phyloP scores from a whole-genome alignment of 495 filamentous ascomycete genomes.

The Xylaria scruposa region DNA sequence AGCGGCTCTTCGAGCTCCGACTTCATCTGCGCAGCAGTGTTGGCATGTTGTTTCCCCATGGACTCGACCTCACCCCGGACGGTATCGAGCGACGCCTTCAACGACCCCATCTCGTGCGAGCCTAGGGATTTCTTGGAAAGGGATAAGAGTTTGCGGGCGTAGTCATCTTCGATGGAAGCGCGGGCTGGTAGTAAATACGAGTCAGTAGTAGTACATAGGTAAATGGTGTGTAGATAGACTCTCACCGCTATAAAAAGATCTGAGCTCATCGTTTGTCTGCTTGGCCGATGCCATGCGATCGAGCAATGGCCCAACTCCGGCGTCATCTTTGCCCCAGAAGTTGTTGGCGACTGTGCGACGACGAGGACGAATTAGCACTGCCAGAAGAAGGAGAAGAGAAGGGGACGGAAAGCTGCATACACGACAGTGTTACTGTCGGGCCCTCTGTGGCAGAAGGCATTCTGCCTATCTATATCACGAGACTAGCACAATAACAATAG shows the following conservation, averaged over 20 bases:
- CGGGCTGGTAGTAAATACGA: constrained; percentile 63
- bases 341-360: constrained; percentile 86
- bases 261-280: constrained; percentile 92
- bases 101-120: constrained; percentile 83
- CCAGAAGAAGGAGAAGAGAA: background rate
- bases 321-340: constrained; percentile 99
- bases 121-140: constrained; percentile 89
- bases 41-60: constrained; percentile 91
- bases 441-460: constrained; percentile 43
- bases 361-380: constrained; percentile 29
- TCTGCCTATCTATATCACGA: constrained; percentile 26
- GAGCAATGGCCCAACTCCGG: constrained; percentile 88
- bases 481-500: background rate
- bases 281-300: constrained; percentile 97
- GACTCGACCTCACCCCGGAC: constrained; percentile 91
- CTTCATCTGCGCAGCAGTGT: constrained; percentile 92
- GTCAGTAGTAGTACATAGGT: constrained; percentile 15
- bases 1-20: constrained; percentile 96
- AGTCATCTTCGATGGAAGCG: constrained; percentile 95
- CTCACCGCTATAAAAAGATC: constrained; percentile 86
- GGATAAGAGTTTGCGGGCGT: constrained; percentile 86
- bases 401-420: constrained; percentile 26
- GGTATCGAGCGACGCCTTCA: constrained; percentile 82
- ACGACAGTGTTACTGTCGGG: constrained; percentile 43
- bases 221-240: background rate